Conservation (phyloP, 768 basidiomycete genomes). For the Daedalea quercina region DNA sequence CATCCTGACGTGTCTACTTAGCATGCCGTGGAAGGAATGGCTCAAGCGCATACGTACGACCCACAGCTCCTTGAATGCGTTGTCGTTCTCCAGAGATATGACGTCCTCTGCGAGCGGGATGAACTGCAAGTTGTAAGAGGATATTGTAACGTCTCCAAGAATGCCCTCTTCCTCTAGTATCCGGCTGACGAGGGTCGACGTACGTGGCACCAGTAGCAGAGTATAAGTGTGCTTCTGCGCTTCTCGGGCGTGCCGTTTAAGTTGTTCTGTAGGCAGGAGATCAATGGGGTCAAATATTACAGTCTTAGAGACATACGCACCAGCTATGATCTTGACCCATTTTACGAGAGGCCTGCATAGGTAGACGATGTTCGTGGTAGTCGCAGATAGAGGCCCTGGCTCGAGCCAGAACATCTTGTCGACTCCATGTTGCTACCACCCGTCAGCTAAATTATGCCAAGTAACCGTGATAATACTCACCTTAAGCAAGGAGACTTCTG, state of each 20-base stretch:
- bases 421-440: constrained; percentile 88
- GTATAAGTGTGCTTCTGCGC: constrained; percentile 79
- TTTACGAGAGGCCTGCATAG: constrained; percentile 84
- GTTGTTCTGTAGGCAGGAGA: constrained; percentile 64
- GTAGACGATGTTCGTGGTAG: constrained; percentile 88
- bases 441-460: constrained; percentile 1
- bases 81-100: constrained; percentile 82
- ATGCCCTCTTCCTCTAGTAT: constrained; percentile 97
- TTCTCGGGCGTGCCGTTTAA: constrained; percentile 71
- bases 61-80: constrained; percentile 84
- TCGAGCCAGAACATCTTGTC: constrained; percentile 99
- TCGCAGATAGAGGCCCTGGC: constrained; percentile 72
- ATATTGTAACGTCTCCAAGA: constrained; percentile 85
- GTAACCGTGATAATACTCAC: constrained; percentile 31
- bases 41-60: constrained; percentile 49
- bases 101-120: constrained; percentile 93
- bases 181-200: constrained; percentile 78
- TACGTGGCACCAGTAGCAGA: constrained; percentile 79
- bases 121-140: constrained; percentile 87
- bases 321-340: constrained; percentile 84
- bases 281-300: no score
- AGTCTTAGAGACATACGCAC: no score
- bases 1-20: constrained; percentile 52
- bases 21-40: neutral
- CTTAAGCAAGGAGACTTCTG: constrained; percentile 89